Conservation (phyloP, 2,329 filamentous ascomycete species). For the Talaromyces funiculosus region DNA sequence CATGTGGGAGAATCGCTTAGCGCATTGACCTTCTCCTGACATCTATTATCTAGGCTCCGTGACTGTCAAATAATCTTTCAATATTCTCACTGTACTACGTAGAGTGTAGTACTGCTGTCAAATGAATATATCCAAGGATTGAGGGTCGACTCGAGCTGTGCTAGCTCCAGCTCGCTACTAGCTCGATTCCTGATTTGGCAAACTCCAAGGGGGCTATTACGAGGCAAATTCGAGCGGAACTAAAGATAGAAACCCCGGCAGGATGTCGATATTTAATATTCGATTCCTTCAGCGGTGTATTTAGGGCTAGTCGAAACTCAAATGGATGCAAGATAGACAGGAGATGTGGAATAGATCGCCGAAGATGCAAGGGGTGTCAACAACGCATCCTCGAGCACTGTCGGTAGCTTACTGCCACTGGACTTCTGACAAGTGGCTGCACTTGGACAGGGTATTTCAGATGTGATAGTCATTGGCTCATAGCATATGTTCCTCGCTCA, state of each 20-base stretch:
- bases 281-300: background rate
- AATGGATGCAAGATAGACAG: background rate
- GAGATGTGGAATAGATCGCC: background rate
- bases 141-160: background rate
- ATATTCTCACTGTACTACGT: too few species aligned
- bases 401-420: background rate
- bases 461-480: background rate
- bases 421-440: background rate
- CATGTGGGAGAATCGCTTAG: too few species aligned
- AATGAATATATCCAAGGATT: background rate
- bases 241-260: too few species aligned
- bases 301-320: background rate
- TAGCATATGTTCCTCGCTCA: background rate
- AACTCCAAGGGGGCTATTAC: background rate
- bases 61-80: too few species aligned
- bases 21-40: too few species aligned
- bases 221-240: too few species aligned
- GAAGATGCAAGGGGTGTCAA: background rate
- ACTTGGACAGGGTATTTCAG: background rate
- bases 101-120: background rate
- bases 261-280: too few species aligned
- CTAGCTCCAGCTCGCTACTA: background rate
- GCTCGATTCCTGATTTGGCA: background rate
- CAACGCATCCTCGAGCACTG: background rate
- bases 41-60: too few species aligned